Percentiles rank a stretch among this genome's conserved stretches.
Evolutionary conservation across 345 rosid species (phyloP).

Genomic region (Brassica carinata): DNA sequence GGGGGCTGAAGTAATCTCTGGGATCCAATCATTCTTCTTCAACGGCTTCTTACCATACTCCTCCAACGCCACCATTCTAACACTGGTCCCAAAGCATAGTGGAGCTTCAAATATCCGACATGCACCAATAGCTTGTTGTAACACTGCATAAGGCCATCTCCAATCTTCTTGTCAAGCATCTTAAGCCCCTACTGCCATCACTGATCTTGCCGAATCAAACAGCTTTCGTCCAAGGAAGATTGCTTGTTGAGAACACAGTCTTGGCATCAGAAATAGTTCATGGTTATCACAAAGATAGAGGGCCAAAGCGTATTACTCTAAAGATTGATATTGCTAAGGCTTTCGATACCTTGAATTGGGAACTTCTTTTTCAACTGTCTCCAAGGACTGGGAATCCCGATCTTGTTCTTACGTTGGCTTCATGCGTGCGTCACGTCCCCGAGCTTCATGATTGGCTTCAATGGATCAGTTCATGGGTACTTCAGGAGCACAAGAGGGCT

Average conservation of each 20-base stretch:
- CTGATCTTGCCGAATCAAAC: neutral
- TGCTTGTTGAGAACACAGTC: neutral
- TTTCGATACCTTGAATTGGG: neutral
- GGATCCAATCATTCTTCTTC: too few relatives aligned
- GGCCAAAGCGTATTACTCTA: neutral
- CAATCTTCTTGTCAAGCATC: neutral
- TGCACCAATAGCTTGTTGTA: neutral
- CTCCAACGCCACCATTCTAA: neutral
- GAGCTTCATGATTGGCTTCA: too few relatives aligned
- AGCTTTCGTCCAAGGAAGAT: neutral
- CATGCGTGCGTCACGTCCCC: too few relatives aligned
- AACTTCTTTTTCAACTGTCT: too few relatives aligned
- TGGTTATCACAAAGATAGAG: neutral
- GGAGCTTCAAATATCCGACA: too few relatives aligned
- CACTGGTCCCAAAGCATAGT: neutral
- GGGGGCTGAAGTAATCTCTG: neutral
- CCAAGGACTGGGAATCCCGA: too few relatives aligned
- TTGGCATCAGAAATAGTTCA: neutral
- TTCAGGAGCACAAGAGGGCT: too few relatives aligned
- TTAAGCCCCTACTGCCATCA: neutral
- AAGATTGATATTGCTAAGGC: too few relatives aligned
- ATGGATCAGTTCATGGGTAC: too few relatives aligned
- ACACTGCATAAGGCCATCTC: neutral
- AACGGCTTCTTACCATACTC: neutral
- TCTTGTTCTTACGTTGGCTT: too few relatives aligned